Percentiles rank a stretch among this genome's conserved stretches.
These are phyloP conservation scores for Viridothelium virens DNA, from an alignment of 495 filamentous ascomycete genomes.

Conservation along the genomic window DNA sequence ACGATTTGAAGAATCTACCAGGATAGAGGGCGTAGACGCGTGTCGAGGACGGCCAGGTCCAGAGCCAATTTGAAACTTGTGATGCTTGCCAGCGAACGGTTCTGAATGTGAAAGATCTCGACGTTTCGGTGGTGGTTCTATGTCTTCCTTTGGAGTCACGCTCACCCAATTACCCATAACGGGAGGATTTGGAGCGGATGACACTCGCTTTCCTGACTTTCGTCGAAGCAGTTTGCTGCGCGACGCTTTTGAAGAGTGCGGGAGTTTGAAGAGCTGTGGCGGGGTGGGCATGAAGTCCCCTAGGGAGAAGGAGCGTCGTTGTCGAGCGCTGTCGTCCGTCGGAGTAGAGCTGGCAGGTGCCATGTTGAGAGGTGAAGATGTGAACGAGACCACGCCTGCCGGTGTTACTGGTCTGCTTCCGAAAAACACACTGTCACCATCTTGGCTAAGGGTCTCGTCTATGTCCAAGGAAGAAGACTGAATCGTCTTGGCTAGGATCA, in stretches of 20 bases:
- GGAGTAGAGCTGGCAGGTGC: neutral
- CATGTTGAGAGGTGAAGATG: neutral
- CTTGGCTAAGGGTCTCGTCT: conserved; percentile 29
- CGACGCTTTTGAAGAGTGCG: conserved; percentile 24
- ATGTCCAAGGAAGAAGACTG: conserved; percentile 27
- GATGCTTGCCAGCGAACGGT: neutral
- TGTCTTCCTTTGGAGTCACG: conserved; percentile 22
- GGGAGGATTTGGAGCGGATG: conserved; percentile 29
- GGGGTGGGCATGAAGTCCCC: conserved; percentile 30
- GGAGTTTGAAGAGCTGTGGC: conserved; percentile 28
- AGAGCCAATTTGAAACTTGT: conserved; percentile 1
- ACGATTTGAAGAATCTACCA: neutral
- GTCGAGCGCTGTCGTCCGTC: conserved; percentile 11
- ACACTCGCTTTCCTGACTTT: conserved; percentile 13
- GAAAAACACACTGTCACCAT: conserved; percentile 27
- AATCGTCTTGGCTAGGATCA: conserved; percentile 28
- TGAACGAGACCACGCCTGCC: neutral
- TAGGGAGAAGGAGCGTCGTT: conserved; percentile 37
- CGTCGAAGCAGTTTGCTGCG: conserved; percentile 24
- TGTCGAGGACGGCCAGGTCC: neutral
- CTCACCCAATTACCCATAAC: conserved; percentile 28
- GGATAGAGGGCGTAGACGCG: neutral
- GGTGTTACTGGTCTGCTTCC: conserved; percentile 30
- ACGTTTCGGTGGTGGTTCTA: conserved; percentile 26
- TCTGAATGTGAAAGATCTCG: conserved; percentile 33